Evolutionary conservation across 1,284 basidiomycete species (phyloP), one percentile per base, ranked within the genome.

Genomic region (Trichosporon sp.): DNA sequence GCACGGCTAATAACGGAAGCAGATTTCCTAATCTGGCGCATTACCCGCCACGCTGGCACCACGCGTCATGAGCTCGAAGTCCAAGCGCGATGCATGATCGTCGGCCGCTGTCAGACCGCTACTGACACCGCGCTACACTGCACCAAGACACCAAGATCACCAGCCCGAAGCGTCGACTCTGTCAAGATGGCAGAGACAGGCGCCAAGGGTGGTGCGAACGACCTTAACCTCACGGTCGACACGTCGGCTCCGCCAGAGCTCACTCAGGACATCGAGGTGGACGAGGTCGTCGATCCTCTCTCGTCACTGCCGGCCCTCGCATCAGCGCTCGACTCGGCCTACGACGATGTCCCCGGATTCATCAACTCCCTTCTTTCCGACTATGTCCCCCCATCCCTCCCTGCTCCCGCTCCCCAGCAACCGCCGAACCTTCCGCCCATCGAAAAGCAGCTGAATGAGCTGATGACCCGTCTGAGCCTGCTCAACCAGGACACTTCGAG

Each of bases 401-500:
- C 70, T 14, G 34, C 70, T 2, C 40, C 58, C 4, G 60, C 65
- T 73, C 58, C 60, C 9, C 27, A 63, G 2, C 61, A 63, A 10
- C 65, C 66, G 3, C 73, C 77, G 9, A 83, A 86, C 63, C 84
- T 96, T 19, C 83, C 83, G 0, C 85, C 87, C 33, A 84, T 93
- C 46, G 91, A 94, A 74, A 85, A 86, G 64, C 85, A 86, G 63
- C 86, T 94, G 63, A 85, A 86, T 10, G 85, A 86, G 56, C 84
- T 93, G n/a, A 82, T 91, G 7, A 87, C 87, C 4, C 82, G 85
- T 16, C 84, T 95, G 23, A 91, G 94, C 65, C 85, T 93, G 36
- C 87, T 91, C 29, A 88, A 87, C 52, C 89, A 92, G 76, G 93
- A 95, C 72, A 93, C 92, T 0, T 90, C 91, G 2, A 82, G 87